Base-by-base conservation (phyloP, 495 filamentous ascomycete genomes). In the Penicillium lagena region DNA sequence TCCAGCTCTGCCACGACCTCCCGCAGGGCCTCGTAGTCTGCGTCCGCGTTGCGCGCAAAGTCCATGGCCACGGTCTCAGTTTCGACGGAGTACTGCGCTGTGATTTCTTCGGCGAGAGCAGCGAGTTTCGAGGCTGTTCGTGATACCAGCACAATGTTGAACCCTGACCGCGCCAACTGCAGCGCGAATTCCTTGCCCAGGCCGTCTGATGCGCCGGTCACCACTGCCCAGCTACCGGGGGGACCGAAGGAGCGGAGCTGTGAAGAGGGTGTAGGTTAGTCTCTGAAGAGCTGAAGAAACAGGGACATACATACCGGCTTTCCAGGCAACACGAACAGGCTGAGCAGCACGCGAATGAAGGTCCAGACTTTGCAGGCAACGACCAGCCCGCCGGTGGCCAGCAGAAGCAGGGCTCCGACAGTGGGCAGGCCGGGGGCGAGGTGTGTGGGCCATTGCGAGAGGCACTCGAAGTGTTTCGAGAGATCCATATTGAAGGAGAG, bases 171-270 rank as follows among this genome's bases (percentile, higher is more conserved):
- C n/a, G 93, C 89, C 43, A 97, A 81, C 60, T 96, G 89, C 45
- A 86, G 72, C 37, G 91, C 87, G 60, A 86, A 99, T 73, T 97
- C 93, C 72, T 96, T 96, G 56, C 94, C 94, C 42, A 99, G 80
- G 50, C 94, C 94, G 70, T 97, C 93, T 10, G 89, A 95, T 44
- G 94, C 93, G 51, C 94, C 94, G 37, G 94, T 97, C 14, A 99
- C 77, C 36, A 99, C 78, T 14, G 89, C 93, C 89, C 90, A 99
- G 56, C 82, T 90, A 46, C 90, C 90, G 55, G 88, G 89, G 49
- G 83, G 85, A 51, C 90, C 94, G 70, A 96, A 96, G 49, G 82
- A 88, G 47, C 79, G 81, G 43, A 99, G 83, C 93, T 98, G 50
- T 11, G 38, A 29, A 9, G 12, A 39, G 22, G 12, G n/a, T 34